Evolutionary conservation across 495 filamentous ascomycete genomes (phyloP).

Genomic region (Penicillium samsonianum): DNA sequence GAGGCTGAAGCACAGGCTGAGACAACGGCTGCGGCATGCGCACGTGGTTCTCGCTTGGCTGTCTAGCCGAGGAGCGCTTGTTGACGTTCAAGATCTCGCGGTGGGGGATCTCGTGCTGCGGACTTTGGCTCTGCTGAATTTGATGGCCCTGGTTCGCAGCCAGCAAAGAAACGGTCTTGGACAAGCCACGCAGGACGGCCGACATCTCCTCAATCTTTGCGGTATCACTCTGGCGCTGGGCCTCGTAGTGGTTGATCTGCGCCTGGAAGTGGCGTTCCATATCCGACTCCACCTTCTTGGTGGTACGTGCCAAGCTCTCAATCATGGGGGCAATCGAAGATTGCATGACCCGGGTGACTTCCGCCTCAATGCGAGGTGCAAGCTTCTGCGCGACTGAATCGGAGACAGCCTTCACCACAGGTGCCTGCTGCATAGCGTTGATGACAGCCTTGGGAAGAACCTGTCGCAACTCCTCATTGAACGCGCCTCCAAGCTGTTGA

Average conservation of each 20-base stretch:
- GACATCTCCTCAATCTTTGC: slow-evolving; percentile 84
- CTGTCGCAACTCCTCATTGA: slow-evolving; percentile 58
- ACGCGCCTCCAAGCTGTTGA: slow-evolving; percentile 47
- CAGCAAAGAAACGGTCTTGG: slow-evolving; percentile 72
- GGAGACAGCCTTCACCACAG: slow-evolving; percentile 66
- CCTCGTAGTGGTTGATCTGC: slow-evolving; percentile 65
- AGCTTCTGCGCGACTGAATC: slow-evolving; percentile 69
- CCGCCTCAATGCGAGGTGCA: slow-evolving; percentile 64
- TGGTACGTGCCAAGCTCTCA: slow-evolving; percentile 58
- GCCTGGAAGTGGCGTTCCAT: slow-evolving; percentile 65
- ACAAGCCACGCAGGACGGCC: slow-evolving; percentile 65
- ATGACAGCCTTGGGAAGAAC: slow-evolving; percentile 56
- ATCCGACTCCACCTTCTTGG: slow-evolving; percentile 61
- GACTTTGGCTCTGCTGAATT: slow-evolving; percentile 57
- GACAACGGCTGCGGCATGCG: slow-evolving; percentile 14
- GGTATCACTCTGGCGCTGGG: slow-evolving; percentile 67
- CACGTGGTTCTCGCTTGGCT: slow-evolving; percentile 11
- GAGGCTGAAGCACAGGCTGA: slow-evolving; percentile 25
- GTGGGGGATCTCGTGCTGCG: slow-evolving; percentile 35
- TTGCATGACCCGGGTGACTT: slow-evolving; percentile 62
- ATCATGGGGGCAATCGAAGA: slow-evolving; percentile 65
- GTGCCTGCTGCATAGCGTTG: slow-evolving; percentile 66
- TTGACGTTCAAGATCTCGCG: neutral
- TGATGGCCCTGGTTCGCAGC: slow-evolving; percentile 59
- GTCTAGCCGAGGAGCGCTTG: slow-evolving; percentile 17